Base-by-base conservation (phyloP, 305 asterid species). In the Plantago coronopus region DNA sequence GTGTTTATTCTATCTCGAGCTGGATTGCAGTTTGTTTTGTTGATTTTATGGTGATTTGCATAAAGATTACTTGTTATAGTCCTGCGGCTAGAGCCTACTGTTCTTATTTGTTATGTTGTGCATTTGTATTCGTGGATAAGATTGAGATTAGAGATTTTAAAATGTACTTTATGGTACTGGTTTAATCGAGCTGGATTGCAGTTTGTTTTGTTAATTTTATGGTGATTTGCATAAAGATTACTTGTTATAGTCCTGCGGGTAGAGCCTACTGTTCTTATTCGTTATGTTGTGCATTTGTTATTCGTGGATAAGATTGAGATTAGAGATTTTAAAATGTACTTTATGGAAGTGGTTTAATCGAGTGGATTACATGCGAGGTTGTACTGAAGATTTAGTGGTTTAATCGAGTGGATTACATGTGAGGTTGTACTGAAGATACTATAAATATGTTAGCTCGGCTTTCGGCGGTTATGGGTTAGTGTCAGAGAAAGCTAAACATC, bases 301-400 rank as follows among this genome's bases (percentile, higher is more conserved):
- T 42, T 27, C n/a, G 17, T 54, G 0, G 57, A 21, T 23, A 7
- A 54, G 42, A 16, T 40, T 50, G 37, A 9, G 6, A 18, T 31
- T 47, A 18, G 69, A 51, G 62, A 31, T 59, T 59, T 53, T 57
- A 50, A 54, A 51, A 65, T 65, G 62, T 61, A 64, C 54, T 65
- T 5, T 29, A 21, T 29, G 40, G 34, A 21, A 22, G 17, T 16
- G 34, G 4, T 8, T 38, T 21, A 50, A 25, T 10, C 17, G 22
- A 60, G 19, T 7, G 18, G 4, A 45, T 15, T 6, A 19, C 16
- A 45, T 16, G 19, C 4, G 5, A 31, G 7, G 7, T 10, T 47
- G 1, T 21, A 4, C 21, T 47, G 22, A n/a, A n/a, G 20, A 2
- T 3, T 17, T 5, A 46, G 17, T 46, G 19, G 17, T 46, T 16